A percentile compares a stretch with the other conserved stretches of the same genome.
Evolutionary conservation across 2,329 filamentous ascomycete species (phyloP).

Genomic region (Colletotrichum falcatum): DNA sequence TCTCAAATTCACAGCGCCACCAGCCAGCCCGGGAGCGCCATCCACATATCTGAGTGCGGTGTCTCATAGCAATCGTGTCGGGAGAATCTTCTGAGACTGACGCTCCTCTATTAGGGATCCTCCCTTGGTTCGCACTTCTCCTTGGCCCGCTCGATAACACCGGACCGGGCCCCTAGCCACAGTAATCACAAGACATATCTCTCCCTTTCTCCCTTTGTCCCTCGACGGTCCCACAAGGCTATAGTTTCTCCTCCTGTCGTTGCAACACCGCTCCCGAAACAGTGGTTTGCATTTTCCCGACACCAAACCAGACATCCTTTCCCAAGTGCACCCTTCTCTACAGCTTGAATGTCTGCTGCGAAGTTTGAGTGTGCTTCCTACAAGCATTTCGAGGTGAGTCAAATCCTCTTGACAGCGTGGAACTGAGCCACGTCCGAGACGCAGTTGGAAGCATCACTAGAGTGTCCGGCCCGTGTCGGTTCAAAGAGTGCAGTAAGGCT

Average conservation of each 20-base stretch:
- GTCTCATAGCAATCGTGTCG: constrained; percentile 35
- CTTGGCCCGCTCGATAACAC: constrained; percentile 28
- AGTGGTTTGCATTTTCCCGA: constrained; percentile 42
- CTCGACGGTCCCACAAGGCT: constrained; percentile 37
- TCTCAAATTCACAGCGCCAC: constrained; percentile 30
- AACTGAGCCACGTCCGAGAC: constrained; percentile 45
- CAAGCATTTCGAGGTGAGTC: constrained; percentile 71
- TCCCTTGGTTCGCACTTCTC: constrained; percentile 31
- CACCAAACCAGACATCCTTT: constrained; percentile 37
- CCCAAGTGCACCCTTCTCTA: constrained; percentile 43
- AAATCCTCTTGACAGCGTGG: constrained; percentile 22
- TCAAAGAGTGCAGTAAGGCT: constrained; percentile 39
- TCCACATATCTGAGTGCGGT: constrained; percentile 40
- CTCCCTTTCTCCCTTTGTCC: constrained; percentile 38
- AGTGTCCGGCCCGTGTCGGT: background rate
- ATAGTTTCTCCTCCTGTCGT: constrained; percentile 40
- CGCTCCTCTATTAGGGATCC: constrained; percentile 34
- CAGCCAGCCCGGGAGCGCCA: constrained; percentile 31
- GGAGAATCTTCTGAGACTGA: constrained; percentile 36
- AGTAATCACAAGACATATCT: constrained; percentile 41
- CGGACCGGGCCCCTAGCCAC: constrained; percentile 29
- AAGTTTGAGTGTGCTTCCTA: constrained; percentile 68
- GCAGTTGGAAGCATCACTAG: constrained; percentile 47
- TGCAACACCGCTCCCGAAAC: constrained; percentile 43
- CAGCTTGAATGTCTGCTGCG: constrained; percentile 69